Evolutionary conservation across 331 rosid genomes (phyloP), one percentile per base, ranked within the genome.

Genomic region (Acacia pycnantha): DNA sequence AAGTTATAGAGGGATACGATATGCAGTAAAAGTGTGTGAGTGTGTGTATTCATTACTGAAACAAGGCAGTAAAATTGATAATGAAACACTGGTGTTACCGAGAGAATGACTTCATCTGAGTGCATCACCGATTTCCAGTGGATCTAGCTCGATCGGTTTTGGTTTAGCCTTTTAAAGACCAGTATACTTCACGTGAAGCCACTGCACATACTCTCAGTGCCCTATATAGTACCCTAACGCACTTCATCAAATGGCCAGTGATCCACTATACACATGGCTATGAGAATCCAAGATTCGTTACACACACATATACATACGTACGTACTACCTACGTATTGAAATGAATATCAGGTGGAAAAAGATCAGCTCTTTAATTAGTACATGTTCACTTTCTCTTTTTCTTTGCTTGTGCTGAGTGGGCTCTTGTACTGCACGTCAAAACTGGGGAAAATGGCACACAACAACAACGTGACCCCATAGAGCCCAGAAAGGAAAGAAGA

Each of bases 141-240:
- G 41, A 37, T 37, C 41, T 37, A 37, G 41, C 41, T 62, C 13
- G 51, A 77, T 21, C 64, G 21, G 35, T 16, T 73, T 22, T 15
- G 80, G n/a, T 59, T 46, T 12, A 53, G 27, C 18, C 35, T 78
- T 78, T 51, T 27, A 37, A 41, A 41, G 31, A 50, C n/a, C n/a
- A 70, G 14, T 14, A 21, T 54, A 70, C 44, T 65, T 71, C 77
- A 66, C 43, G 51, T 53, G 68, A 81, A 12, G 82, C 76, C 87
- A n/a, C 26, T 80, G 68, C 9, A 37, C 41, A 37, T 6, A 77
- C 77, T 75, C 77, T 76, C 69, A 53, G 61, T 54, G 22, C 62
- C 62, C 26, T 37, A 37, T n/a, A n/a, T n/a, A n/a, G n/a, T n/a
- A 69, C 74, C 61, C 29, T 33, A 1, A 40, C 66, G 54, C 43